phyloP scores from a whole-genome alignment of 140 eudicot species.

The Oenanthe javanica region DNA sequence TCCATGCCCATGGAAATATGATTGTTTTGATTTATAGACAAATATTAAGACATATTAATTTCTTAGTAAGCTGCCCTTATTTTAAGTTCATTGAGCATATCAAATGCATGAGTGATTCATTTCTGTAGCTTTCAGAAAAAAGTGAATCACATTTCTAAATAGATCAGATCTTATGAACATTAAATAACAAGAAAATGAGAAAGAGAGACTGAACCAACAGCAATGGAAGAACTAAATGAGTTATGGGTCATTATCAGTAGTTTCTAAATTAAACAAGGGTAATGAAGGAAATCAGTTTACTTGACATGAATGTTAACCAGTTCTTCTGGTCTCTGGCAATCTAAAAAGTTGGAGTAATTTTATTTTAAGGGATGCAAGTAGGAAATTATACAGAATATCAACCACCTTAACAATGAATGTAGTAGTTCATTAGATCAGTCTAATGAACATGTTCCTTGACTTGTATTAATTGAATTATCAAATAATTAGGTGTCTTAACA shows the following conservation, averaged over 20 bases:
- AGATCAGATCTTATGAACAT: not conserved
- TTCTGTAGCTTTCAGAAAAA: not conserved
- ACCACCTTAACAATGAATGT: not conserved
- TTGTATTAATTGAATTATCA: not conserved
- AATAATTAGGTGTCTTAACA: not conserved
- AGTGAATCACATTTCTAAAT: not conserved
- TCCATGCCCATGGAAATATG: too few relatives aligned
- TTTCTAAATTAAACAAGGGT: not conserved
- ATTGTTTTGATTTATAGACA: too few relatives aligned
- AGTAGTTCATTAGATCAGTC: not conserved
- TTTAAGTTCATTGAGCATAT: not conserved
- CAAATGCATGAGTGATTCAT: not conserved
- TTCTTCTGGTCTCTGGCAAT: not conserved
- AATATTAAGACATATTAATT: too few relatives aligned
- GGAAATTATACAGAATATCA: too few relatives aligned
- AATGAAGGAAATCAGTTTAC: not conserved
- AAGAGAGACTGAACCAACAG: not conserved
- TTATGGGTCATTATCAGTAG: not conserved
- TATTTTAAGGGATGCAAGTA: not conserved
- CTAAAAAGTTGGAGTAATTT: not conserved
- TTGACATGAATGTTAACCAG: not conserved
- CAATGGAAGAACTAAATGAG: not conserved
- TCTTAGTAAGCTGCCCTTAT: not conserved
- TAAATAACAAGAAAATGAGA: not conserved
- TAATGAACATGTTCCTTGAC: not conserved